Conservation (phyloP, 805 yeast genomes). For the Monosporozyma solicola region DNA sequence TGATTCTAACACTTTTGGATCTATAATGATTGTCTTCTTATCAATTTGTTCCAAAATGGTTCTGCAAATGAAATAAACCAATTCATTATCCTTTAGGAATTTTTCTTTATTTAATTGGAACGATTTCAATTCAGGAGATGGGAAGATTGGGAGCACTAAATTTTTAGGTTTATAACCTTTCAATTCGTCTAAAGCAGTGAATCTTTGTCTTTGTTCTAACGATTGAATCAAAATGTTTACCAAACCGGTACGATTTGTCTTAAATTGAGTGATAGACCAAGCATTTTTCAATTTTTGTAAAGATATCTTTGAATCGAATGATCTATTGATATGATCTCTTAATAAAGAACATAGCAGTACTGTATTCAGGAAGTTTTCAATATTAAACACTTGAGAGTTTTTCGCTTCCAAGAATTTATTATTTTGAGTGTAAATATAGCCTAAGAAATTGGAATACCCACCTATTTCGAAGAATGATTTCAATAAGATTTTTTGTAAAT, state of each 20-base stretch:
- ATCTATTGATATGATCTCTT: background rate
- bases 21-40: background rate
- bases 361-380: conserved; percentile 24
- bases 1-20: background rate
- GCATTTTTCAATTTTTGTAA: conserved; percentile 14
- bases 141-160: background rate
- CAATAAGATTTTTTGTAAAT: conserved; percentile 19
- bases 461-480: conserved; percentile 22
- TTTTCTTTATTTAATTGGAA: background rate
- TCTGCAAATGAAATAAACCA: conserved; percentile 2
- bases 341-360: conserved; percentile 1
- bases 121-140: background rate
- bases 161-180: background rate
- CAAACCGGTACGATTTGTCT: conserved; percentile 19
- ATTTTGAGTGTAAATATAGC: conserved; percentile 13
- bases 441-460: conserved; percentile 14
- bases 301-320: conserved; percentile 7
- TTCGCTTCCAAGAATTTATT: conserved; percentile 15
- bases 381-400: conserved; percentile 15
- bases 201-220: conserved; percentile 4
- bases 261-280: conserved; percentile 14
- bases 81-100: background rate
- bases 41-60: background rate
- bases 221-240: conserved; percentile 13
- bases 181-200: background rate